Base-by-base conservation (phyloP, 129 eudicot species). In the Centrapalus pauciflorus region DNA sequence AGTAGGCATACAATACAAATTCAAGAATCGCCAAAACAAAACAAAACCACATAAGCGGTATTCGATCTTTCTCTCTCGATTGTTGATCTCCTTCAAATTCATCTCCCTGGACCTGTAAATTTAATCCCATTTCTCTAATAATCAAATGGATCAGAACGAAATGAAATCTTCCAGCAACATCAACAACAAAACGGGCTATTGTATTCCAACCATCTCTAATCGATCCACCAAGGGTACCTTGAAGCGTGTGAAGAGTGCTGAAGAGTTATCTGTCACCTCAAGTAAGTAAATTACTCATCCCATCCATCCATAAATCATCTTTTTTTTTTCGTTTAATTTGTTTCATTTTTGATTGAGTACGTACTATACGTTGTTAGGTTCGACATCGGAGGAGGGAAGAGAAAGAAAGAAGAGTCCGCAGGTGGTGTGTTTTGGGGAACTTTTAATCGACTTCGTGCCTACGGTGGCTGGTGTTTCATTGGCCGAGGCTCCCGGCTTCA, bases 361-460 rank as follows among this genome's bases (percentile, higher is more conserved):
- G n/a, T n/a, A n/a, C n/a, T n/a, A n/a, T n/a, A n/a, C n/a, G n/a
- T 49, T 34, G 2, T 24, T 20, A 61, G 69, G 62, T 25, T 59
- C 49, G 11, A 35, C 24, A 24, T 21, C 61, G 12, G 56, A 33
- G 16, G 80, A 75, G 52, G 48, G 46, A 64, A 70, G 64, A 10
- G 63, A 28, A 26, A 25, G 69, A 43, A 56, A 75, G 13, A 51
- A 23, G 33, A 61, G 19, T 17, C 52, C 73, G 0, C 63, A 70
- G 67, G 85, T 85, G 48, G 49, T 80, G 25, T 73, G 85, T 49
- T 85, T 85, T 33, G 93, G 93, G 55, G 93, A 85, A 59, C 66
- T 85, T 50, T 64, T 85, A 61, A 82, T 82, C 30, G 88, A 85
- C 30, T 85, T 85, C 29, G 93, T 85, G 50, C 93, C 93, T 0